Evolutionary conservation across 2,329 filamentous ascomycete genomes (phyloP).

Genomic region (Talaromyces atroroseus): DNA sequence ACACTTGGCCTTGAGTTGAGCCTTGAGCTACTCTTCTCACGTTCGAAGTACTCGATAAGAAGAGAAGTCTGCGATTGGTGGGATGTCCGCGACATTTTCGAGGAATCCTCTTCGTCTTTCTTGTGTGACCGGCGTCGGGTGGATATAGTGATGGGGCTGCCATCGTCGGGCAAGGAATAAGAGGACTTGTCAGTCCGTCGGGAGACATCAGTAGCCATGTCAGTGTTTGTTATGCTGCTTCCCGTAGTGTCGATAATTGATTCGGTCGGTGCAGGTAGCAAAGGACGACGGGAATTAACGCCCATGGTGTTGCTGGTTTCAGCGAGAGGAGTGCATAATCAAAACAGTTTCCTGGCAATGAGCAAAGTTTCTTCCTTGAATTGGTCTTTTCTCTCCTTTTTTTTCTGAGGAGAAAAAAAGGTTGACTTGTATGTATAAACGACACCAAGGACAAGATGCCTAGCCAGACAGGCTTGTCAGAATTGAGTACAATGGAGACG

Average conservation of each 20-base stretch:
- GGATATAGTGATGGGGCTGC: slow-evolving; percentile 82
- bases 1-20: slow-evolving; percentile 74
- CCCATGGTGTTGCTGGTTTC: slow-evolving; percentile 33
- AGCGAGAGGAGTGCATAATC: slow-evolving; percentile 14
- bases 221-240: slow-evolving; percentile 42
- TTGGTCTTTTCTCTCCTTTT: not conserved
- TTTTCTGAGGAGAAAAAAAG: not conserved
- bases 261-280: slow-evolving; percentile 47
- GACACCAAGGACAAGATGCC: not conserved
- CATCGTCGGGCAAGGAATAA: slow-evolving; percentile 48
- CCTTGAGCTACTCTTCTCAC: slow-evolving; percentile 52
- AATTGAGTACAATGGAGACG: not conserved
- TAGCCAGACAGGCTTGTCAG: not conserved
- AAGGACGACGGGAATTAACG: slow-evolving; percentile 44
- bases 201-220: slow-evolving; percentile 47
- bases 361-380: not conserved
- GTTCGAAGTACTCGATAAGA: slow-evolving; percentile 93
- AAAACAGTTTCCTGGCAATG: not conserved
- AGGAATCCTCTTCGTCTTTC: slow-evolving; percentile 54
- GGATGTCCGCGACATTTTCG: slow-evolving; percentile 48
- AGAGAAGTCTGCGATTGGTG: slow-evolving; percentile 77
- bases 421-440: not conserved
- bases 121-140: slow-evolving; percentile 46
- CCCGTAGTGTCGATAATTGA: slow-evolving; percentile 43
- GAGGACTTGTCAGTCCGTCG: slow-evolving; percentile 47